These are phyloP conservation scores for Cordyceps cateniannulata DNA, from an alignment of 2,329 filamentous ascomycete species.

Conservation along the genomic window DNA sequence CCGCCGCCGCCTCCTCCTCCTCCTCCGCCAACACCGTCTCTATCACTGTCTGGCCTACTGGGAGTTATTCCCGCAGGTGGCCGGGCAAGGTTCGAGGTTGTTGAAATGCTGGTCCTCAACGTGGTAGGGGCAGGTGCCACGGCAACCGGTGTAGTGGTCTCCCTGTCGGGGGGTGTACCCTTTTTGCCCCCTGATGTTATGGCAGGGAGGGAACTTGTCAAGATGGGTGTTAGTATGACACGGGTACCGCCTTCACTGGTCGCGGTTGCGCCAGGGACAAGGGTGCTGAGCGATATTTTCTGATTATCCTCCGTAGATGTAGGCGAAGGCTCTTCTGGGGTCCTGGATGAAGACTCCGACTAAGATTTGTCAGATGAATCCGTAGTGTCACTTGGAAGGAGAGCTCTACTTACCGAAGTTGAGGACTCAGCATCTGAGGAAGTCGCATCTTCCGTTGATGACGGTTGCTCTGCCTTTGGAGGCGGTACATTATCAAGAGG, in stretches of 20 bases:
- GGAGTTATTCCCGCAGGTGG: background rate
- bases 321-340: background rate
- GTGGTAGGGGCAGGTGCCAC: background rate
- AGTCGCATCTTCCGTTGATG: background rate
- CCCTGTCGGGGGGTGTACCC: background rate
- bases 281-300: background rate
- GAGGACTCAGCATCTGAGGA: background rate
- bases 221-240: background rate
- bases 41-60: background rate
- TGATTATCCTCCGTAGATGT: background rate
- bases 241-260: background rate
- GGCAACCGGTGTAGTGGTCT: background rate
- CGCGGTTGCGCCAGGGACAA: background rate
- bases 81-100: background rate
- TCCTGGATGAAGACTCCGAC: background rate
- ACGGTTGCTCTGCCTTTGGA: constrained; percentile 7
- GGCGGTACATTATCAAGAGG: constrained; percentile 4
- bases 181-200: background rate
- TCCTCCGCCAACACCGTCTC: background rate
- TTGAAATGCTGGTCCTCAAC: background rate
- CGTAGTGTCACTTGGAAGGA: background rate
- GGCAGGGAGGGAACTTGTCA: background rate
- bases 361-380: background rate
- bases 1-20: background rate
- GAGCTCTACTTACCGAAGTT: background rate